Base-by-base conservation (phyloP, 345 rosid species). In the Pistacia integerrima region DNA sequence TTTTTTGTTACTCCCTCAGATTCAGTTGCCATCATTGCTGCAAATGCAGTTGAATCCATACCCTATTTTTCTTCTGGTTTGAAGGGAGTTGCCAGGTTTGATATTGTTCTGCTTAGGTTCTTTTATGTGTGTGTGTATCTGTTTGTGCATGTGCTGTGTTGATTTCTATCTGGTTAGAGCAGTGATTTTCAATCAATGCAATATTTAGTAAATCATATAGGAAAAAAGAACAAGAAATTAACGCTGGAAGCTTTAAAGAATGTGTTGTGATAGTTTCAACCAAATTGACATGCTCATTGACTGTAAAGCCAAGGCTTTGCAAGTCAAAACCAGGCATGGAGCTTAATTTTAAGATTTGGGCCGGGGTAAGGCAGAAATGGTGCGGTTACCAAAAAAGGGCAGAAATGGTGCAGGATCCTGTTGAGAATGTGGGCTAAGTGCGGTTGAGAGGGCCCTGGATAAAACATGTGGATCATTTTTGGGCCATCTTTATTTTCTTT, bases 1-100 rank as follows among this genome's bases (percentile, higher is more conserved):
- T 97, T 97, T 87, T 97, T 97, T 82, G 98, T 97, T 64, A 94
- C 98, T 80, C 98, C 99, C 58, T 97, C 99, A 61, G 98, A 94
- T 90, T 94, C 99, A 61, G 98, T 97, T 75, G 97, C 98, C 59
- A 91, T 97, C 68, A 97, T 97, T 83, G 97, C 99, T 72, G 98
- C 99, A 78, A 97, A 97, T 88, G 97, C 99, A 46, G 88, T 88
- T 78, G 94, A 88, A 75, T 81, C 98, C 75, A 90, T 94, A 70
- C 98, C 99, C 30, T 97, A 92, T 79, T 97, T 97, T 88, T 91
- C 97, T 74, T 82, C 90, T 75, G 99, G 98, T 70, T 81, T 94
- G 76, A 94, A 97, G 89, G 98, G 99, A 76, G 99, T 97, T 87
- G 98, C 99, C 79, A 97, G 99, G 99, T 91, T 66, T 64, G 55